These are phyloP conservation scores for Mycena alexandri DNA, from an alignment of 768 basidiomycete genomes.

Conservation along the genomic window DNA sequence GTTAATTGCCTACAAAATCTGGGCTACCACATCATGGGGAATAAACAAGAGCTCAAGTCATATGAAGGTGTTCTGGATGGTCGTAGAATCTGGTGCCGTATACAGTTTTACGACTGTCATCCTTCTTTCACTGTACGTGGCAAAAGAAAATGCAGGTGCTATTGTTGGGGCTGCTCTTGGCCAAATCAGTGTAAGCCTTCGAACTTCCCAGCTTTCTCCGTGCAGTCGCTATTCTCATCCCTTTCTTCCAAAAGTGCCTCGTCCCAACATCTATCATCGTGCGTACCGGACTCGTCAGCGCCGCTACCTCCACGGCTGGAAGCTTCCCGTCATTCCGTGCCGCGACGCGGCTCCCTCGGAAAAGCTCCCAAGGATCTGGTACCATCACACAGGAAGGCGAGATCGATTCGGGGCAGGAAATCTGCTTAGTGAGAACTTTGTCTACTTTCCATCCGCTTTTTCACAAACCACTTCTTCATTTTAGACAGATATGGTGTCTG, in stretches of 20 bases:
- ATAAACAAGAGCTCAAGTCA: background rate
- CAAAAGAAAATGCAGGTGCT: background rate
- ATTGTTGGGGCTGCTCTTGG: background rate
- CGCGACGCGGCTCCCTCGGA: no score
- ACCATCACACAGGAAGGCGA: no score
- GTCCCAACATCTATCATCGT: slow-evolving; percentile 1
- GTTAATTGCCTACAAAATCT: slow-evolving; percentile 1
- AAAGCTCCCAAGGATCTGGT: no score
- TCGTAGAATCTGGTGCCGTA: background rate
- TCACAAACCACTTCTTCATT: no score
- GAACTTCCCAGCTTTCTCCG: background rate
- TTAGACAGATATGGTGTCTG: no score
- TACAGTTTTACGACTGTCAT: background rate
- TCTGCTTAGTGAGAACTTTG: no score
- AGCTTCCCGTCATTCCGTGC: no score
- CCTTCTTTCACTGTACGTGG: background rate
- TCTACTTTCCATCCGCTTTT: no score
- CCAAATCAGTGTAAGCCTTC: background rate
- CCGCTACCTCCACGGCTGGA: no score
- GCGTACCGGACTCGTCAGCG: background rate
- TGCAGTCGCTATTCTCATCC: background rate
- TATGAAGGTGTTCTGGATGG: background rate
- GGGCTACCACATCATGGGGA: background rate
- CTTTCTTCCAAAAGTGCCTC: background rate
- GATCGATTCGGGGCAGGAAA: no score